phyloP scores from a whole-genome alignment of 139 green algal genomes.

The Desmodesmus armatus region DNA sequence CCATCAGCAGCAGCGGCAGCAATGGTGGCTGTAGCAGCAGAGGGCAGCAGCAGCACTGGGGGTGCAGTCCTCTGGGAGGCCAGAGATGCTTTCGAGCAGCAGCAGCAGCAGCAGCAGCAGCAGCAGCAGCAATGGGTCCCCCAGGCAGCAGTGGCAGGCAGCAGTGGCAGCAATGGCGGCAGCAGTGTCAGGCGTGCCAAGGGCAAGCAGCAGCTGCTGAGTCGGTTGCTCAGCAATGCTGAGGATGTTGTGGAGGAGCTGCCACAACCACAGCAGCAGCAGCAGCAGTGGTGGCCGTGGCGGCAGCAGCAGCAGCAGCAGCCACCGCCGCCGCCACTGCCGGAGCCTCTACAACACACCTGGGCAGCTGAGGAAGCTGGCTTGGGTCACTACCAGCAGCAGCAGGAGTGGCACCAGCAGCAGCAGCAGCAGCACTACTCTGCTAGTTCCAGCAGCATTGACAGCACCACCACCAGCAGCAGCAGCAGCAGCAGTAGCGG shows the following conservation, averaged over 20 bases:
- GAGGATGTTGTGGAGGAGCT: not conserved
- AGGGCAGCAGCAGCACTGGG: not conserved
- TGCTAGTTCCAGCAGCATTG: not conserved
- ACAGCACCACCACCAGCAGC: not conserved
- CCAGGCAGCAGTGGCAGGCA: not conserved
- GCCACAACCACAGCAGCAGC: not conserved
- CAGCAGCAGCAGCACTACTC: conserved; percentile 9
- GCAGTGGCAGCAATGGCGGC: not conserved
- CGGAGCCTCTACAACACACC: too few species aligned
- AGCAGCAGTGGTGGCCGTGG: not conserved
- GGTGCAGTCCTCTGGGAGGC: not conserved
- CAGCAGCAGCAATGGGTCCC: not conserved
- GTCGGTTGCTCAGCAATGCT: conserved; percentile 1
- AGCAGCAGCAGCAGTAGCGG: conserved; percentile 3
- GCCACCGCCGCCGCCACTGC: too few species aligned
- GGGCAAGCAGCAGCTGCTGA: conserved; percentile 1
- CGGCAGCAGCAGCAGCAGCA: not conserved
- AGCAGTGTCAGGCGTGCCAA: not conserved
- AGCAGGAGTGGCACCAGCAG: not conserved
- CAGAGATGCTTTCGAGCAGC: not conserved
- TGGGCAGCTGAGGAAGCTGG: too few species aligned
- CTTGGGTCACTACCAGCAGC: not conserved
- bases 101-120: conserved; percentile 4
- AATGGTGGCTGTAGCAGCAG: not conserved
- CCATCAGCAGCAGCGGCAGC: not conserved